Evolutionary conservation across 2,329 filamentous ascomycete genomes (phyloP).

Genomic region (Arthrobotrys conoides): DNA sequence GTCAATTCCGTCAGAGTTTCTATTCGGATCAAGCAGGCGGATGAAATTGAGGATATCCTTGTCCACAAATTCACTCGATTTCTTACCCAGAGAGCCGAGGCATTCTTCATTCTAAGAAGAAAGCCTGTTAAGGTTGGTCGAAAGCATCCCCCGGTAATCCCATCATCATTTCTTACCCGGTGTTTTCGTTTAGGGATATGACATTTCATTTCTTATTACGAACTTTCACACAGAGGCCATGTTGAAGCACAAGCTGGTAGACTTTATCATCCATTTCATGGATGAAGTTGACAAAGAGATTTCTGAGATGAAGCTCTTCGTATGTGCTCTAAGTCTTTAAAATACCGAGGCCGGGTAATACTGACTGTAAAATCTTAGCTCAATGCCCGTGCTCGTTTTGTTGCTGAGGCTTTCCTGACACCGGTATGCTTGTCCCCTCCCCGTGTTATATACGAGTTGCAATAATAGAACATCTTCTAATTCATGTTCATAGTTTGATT

Average conservation of each 20-base stretch:
- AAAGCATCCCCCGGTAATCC: not conserved
- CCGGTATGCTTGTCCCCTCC: slow-evolving; percentile 72
- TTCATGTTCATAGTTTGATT: slow-evolving; percentile 41
- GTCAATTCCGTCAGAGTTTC: slow-evolving; percentile 97
- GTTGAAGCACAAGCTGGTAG: slow-evolving; percentile 98
- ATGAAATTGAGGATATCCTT: slow-evolving; percentile 97
- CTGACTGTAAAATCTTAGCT: slow-evolving; percentile 72
- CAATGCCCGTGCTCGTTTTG: slow-evolving; percentile 96
- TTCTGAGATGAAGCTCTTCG: slow-evolving; percentile 99
- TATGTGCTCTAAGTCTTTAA: slow-evolving; percentile 70
- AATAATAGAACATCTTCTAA: not conserved
- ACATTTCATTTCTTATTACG: slow-evolving; percentile 98
- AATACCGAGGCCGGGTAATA: slow-evolving; percentile 40
- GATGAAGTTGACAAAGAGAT: slow-evolving; percentile 99
- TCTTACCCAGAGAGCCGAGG: slow-evolving; percentile 93
- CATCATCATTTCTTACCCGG: not conserved
- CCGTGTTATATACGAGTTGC: not conserved
- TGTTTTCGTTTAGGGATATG: slow-evolving; percentile 79
- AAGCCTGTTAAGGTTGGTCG: slow-evolving; percentile 88
- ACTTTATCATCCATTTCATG: slow-evolving; percentile 99
- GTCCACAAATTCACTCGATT: slow-evolving; percentile 99
- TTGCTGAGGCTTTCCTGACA: slow-evolving; percentile 97
- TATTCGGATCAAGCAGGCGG: slow-evolving; percentile 99
- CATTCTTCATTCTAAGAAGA: slow-evolving; percentile 94
- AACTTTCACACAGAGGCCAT: slow-evolving; percentile 99